Evolutionary conservation across 1,139 yeast genomes (phyloP).

Genomic region (Lodderomyces theae): DNA sequence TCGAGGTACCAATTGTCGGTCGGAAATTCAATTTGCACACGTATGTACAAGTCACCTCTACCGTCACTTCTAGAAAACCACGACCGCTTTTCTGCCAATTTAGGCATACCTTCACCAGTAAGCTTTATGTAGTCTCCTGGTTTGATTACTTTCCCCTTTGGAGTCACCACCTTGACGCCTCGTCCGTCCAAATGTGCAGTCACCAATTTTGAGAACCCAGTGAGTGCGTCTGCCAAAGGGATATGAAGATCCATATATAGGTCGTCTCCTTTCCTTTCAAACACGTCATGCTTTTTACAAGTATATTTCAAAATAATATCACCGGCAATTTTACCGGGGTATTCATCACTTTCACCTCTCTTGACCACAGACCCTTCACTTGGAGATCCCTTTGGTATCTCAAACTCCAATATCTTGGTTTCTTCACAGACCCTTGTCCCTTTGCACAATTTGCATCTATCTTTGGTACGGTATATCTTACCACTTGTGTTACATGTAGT

Average conservation of each 20-base stretch:
- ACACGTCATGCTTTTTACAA: conserved; percentile 44
- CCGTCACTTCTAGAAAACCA: conserved; percentile 33
- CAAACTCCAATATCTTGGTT: conserved; percentile 73
- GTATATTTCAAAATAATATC: conserved; percentile 65
- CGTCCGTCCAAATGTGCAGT: conserved; percentile 83
- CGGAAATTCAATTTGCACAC: conserved; percentile 77
- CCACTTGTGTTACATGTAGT: conserved; percentile 74
- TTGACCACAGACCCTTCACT: conserved; percentile 62
- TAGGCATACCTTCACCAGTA: conserved; percentile 85
- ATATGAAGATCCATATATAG: conserved; percentile 59
- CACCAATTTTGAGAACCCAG: conserved; percentile 71
- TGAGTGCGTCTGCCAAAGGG: conserved; percentile 74
- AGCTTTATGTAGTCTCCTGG: conserved; percentile 75
- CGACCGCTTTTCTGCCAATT: conserved; percentile 25
- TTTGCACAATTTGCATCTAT: conserved; percentile 72
- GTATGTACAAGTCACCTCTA: conserved; percentile 74
- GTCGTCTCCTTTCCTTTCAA: conserved; percentile 63
- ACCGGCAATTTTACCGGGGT: conserved; percentile 72
- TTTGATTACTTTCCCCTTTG: conserved; percentile 72
- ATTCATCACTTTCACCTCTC: conserved; percentile 75
- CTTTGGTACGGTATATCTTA: conserved; percentile 56
- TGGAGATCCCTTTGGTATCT: conserved; percentile 68
- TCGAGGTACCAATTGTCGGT: conserved; percentile 77
- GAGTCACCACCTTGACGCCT: conserved; percentile 59
- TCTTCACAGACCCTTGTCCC: conserved; percentile 67